These are phyloP conservation scores for Lentinus brumalis DNA, from an alignment of 768 basidiomycete genomes.

Conservation along the genomic window DNA sequence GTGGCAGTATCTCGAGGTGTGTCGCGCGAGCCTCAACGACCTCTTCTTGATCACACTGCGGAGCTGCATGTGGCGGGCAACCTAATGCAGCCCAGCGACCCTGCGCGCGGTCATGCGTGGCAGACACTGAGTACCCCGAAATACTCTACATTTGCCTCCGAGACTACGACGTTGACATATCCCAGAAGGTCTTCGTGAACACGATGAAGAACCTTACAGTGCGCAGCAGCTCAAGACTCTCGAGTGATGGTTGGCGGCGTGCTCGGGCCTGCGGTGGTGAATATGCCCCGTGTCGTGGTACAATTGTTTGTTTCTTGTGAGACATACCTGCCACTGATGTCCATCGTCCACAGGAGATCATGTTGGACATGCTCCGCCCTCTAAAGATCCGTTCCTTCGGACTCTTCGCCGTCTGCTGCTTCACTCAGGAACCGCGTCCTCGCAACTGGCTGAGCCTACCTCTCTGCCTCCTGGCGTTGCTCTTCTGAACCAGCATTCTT, in stretches of 20 bases:
- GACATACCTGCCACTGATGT: background rate
- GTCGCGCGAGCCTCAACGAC: background rate
- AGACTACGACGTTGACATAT: background rate
- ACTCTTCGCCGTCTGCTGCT: background rate
- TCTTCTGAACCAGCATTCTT: too few relatives aligned
- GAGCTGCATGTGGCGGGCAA: background rate
- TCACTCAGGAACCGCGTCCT: background rate
- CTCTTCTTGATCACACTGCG: background rate
- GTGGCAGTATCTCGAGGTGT: background rate
- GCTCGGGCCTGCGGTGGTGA: background rate
- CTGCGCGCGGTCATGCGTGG: background rate
- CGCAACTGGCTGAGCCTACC: background rate
- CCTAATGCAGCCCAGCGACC: background rate
- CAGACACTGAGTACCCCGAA: background rate
- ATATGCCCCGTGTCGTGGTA: slow-evolving; percentile 2
- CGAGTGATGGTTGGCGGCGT: slow-evolving; percentile 2
- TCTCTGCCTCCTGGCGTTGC: background rate
- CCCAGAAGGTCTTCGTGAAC: too few relatives aligned
- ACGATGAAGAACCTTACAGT: background rate
- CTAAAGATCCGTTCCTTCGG: background rate
- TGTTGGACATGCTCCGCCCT: background rate
- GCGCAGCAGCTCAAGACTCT: background rate
- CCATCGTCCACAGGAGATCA: background rate
- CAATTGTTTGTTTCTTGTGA: too few relatives aligned
- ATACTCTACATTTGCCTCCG: background rate